Evolutionary conservation across 768 basidiomycete species (phyloP).

Genomic region (Auricularia sp.): DNA sequence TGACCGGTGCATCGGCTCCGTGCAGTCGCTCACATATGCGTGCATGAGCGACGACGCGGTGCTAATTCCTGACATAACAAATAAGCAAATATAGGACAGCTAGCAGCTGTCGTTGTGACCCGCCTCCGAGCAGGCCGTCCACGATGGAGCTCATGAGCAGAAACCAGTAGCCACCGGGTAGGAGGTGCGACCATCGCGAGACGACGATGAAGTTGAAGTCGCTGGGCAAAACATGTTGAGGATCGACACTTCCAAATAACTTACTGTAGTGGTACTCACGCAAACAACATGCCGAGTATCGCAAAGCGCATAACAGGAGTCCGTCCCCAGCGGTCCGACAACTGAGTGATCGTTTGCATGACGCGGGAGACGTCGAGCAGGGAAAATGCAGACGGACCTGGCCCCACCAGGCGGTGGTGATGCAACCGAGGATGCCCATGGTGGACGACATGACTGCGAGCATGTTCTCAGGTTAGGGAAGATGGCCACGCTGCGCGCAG

Average conservation of each 20-base stretch:
- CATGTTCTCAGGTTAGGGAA: background rate
- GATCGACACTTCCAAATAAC: background rate
- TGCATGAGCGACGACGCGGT: slow-evolving; percentile 42
- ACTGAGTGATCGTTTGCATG: slow-evolving; percentile 24
- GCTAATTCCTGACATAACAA: slow-evolving; percentile 34
- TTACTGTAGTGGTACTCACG: slow-evolving; percentile 15
- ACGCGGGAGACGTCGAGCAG: background rate
- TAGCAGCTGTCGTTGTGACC: slow-evolving; percentile 15
- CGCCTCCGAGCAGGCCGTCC: slow-evolving; percentile 67
- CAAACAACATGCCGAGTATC: slow-evolving; percentile 46
- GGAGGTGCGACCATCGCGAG: slow-evolving; percentile 38
- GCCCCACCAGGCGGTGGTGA: slow-evolving; percentile 84
- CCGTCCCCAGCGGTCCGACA: slow-evolving; percentile 72
- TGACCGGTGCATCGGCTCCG: slow-evolving; percentile 44
- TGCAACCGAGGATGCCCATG: slow-evolving; percentile 62
- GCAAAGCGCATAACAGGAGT: slow-evolving; percentile 52
- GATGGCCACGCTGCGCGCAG: background rate
- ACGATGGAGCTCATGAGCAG: slow-evolving; percentile 52
- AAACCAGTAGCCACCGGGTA: slow-evolving; percentile 81
- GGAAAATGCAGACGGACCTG: slow-evolving; percentile 2
- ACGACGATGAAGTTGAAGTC: slow-evolving; percentile 64
- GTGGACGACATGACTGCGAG: slow-evolving; percentile 47
- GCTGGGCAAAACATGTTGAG: slow-evolving; percentile 13
- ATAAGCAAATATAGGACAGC: slow-evolving; percentile 11
- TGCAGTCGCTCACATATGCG: slow-evolving; percentile 63